Base-by-base conservation (phyloP, 129 eudicot genomes). In the Ambrosia artemisiifolia region DNA sequence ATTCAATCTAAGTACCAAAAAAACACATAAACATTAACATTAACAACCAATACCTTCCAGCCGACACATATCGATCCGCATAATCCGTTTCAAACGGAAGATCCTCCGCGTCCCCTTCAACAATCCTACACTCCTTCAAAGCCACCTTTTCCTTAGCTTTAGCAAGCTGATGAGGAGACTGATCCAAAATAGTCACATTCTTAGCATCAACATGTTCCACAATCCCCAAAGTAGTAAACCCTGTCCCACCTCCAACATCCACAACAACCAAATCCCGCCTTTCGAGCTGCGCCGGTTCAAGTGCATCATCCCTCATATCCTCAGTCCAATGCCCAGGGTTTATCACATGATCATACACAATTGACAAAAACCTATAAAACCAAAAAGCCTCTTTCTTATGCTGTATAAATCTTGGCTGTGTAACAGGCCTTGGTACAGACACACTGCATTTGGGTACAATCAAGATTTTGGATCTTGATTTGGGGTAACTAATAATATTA, bases 321-420 rank as follows among this genome's bases (percentile, higher is more conserved):
- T 88, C 92, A 36, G 95, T 91, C 95, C 97, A 91, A 73, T 88
- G 97, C 3, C 95, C 95, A 65, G 95, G 97, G 79, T 91, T 88
- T 62, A 88, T 88, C 68, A 91, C 88, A 80, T 91, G 95, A 82
- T 91, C 92, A 65, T 91, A 88, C 32, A 85, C 92, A 66, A 91
- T 85, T 1, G 95, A 91, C 40, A 91, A 60, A 66, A 91, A 91
- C 71, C 95, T 86, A 11, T 91, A 91, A 12, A 91, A 91, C 97
- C 97, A 88, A 80, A 91, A 91, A 0, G 97, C 95, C 75, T 88
- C 92, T 50, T 91, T 83, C 42, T 91, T 91, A 69, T 91, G 95
- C 34, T 91, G 92, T 18, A 91, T 91, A 75, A 91, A 91, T 47
- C 97, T 82, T 16, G 92, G 97, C 62, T 88, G 92, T 19, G 97